These are phyloP conservation scores for Eimeria falciformis DNA, from an alignment of 169 alveolate species.

Conservation along the genomic window DNA sequence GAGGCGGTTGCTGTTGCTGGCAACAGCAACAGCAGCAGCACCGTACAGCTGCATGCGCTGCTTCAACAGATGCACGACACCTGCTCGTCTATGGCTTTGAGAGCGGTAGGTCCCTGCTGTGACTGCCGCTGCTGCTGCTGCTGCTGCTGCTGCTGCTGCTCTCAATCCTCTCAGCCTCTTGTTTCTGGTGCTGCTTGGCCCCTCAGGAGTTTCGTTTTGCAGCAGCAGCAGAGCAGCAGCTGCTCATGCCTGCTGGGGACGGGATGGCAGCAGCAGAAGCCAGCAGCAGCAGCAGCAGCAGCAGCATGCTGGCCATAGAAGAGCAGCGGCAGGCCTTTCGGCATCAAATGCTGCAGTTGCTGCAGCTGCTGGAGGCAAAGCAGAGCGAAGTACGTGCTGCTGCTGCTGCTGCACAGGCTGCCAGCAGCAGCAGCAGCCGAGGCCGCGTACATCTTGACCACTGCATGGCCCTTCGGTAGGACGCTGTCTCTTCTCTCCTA, in stretches of 20 bases:
- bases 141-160: not conserved
- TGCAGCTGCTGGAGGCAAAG: constrained; percentile 39
- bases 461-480: constrained; percentile 25
- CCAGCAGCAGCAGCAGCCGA: constrained; percentile 63
- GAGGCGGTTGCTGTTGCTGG: constrained; percentile 20
- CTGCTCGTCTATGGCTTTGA: constrained; percentile 27
- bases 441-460: constrained; percentile 34
- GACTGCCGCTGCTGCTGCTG: not conserved
- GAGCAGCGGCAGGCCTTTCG: constrained; percentile 41
- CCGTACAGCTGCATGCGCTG: constrained; percentile 40
- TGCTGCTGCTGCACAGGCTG: constrained; percentile 39
- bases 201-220: constrained; percentile 53
- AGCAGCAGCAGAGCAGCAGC: constrained; percentile 54
- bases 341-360: constrained; percentile 22
- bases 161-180: not conserved
- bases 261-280: not conserved
- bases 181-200: not conserved
- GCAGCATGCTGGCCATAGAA: constrained; percentile 4
- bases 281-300: constrained; percentile 45
- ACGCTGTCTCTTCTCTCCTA: not conserved
- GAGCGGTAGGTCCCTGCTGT: constrained; percentile 34
- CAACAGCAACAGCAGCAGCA: constrained; percentile 9
- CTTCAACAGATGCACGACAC: constrained; percentile 34
- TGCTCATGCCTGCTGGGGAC: not conserved
- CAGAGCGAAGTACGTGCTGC: constrained; percentile 59